Percentiles rank a stretch among this genome's conserved stretches.
Evolutionary conservation across 768 basidiomycete genomes (phyloP).

Genomic region (Dioszegia aurantiaca): DNA sequence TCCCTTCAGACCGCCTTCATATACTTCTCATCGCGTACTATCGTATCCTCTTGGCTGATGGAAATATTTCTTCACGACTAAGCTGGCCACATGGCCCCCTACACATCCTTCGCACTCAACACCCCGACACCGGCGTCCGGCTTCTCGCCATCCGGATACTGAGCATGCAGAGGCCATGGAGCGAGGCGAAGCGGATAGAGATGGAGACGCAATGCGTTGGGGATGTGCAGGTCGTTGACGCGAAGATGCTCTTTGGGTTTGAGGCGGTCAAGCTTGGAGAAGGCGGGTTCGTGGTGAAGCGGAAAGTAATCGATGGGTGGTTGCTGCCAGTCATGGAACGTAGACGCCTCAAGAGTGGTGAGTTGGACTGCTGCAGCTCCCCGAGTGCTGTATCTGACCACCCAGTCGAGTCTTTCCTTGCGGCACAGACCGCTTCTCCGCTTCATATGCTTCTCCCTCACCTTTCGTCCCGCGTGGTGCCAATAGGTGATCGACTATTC

Average conservation of each 20-base stretch:
- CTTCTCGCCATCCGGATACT: constrained; percentile 76
- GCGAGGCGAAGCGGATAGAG: constrained; percentile 68
- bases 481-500: constrained; percentile 53
- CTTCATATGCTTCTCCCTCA: constrained; percentile 54
- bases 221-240: constrained; percentile 62
- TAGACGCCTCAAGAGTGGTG: constrained; percentile 59
- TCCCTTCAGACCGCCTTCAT: constrained; percentile 61
- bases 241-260: constrained; percentile 41
- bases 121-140: constrained; percentile 65
- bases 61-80: constrained; percentile 63
- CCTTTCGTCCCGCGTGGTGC: constrained; percentile 43
- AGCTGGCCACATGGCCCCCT: constrained; percentile 61
- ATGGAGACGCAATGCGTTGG: constrained; percentile 66
- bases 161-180: constrained; percentile 71
- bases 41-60: constrained; percentile 72
- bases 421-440: neutral
- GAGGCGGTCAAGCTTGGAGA: constrained; percentile 17
- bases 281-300: constrained; percentile 36
- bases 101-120: constrained; percentile 57
- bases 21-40: constrained; percentile 73
- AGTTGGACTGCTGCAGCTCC: constrained; percentile 9
- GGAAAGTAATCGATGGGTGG: constrained; percentile 68
- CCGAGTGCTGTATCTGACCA: constrained; percentile 57
- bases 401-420: constrained; percentile 3
- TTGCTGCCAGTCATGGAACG: constrained; percentile 70